Evolutionary conservation across 352 stramenopile genomes (phyloP), one percentile per base, ranked within the genome.

Genomic region (Globisporangium cystogenes): DNA sequence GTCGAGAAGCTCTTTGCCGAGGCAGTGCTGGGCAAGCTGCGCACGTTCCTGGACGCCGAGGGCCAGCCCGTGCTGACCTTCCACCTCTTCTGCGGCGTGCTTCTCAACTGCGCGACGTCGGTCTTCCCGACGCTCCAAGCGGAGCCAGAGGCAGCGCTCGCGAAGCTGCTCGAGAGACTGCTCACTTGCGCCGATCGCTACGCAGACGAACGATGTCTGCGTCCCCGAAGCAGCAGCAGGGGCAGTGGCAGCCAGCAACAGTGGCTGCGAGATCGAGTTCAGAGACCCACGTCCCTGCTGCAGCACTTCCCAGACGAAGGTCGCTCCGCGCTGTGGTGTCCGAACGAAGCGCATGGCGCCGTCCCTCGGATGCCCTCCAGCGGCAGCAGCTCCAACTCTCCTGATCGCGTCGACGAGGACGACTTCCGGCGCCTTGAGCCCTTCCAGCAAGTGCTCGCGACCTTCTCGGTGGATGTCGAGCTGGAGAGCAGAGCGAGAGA

Each of bases 1-100:
- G 60, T 79, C 6, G 75, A 84, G 53, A 47, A 45, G 21, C 65
- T 85, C 20, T 87, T 87, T 49, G 76, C 74, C 1, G 61, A 83
- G 40, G 73, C 76, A 0, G 64, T 70, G 12, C 58, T 87, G 47
- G 76, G 76, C 36, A 83, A 85, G 50, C 63, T 87, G 39, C 72
- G 76, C 27, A 60, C 74, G 40, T 83, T 82, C 36, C 46, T 87
- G 4, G 76, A 87, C 48, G 64, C 63, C 0, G 73, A 85, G 10
- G 64, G 53, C 1, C 53, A 72, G 27, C 76, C 76, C 14, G 72
- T 68, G 6, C 60, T 87, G 27, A 74, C 74, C 0, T 87, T 87
- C 51, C 60, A 65, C 14, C 62, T 76, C 16, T 87, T 87, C 51
- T 76, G 69, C 18, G 76, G 74, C 0, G 70, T 72, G 0, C 58